A percentile compares a stretch with the other conserved stretches of the same genome.
Evolutionary conservation across 2,329 filamentous ascomycete species (phyloP).

Genomic region (Diaporthe eres): DNA sequence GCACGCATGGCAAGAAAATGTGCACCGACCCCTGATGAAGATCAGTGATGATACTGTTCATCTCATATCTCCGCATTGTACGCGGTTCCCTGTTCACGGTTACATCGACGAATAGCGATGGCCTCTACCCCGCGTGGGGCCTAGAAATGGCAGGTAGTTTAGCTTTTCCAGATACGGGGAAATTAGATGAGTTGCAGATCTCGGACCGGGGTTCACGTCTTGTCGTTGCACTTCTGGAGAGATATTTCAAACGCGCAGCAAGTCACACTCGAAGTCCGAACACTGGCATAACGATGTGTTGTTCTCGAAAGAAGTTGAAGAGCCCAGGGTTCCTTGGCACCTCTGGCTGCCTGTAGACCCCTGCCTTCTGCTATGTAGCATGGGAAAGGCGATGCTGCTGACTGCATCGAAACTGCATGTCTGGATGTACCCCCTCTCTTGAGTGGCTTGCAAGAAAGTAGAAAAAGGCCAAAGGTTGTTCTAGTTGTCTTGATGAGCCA

Average conservation of each 20-base stretch:
- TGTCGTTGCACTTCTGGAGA: background rate
- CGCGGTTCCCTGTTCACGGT: background rate
- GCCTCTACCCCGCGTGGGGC: constrained; percentile 30
- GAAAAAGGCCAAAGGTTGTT: background rate
- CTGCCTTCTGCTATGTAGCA: background rate
- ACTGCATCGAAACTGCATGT: background rate
- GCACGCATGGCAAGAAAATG: background rate
- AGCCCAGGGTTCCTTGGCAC: too few species aligned
- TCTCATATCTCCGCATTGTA: constrained; percentile 9
- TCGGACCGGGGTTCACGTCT: background rate
- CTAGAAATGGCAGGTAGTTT: constrained; percentile 34
- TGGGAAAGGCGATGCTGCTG: background rate
- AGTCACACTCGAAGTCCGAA: background rate
- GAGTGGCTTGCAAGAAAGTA: background rate
- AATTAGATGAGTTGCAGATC: constrained; percentile 33
- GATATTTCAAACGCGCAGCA: background rate
- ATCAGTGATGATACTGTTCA: background rate
- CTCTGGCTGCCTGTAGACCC: background rate
- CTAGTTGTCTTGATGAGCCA: background rate
- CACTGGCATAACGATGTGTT: too few species aligned
- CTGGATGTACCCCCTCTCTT: background rate
- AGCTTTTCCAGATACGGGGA: background rate
- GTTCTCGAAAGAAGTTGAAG: background rate
- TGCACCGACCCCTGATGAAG: background rate
- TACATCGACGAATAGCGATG: constrained; percentile 24